Evolutionary conservation across 768 basidiomycete species (phyloP).

Genomic region (Mycena venus): DNA sequence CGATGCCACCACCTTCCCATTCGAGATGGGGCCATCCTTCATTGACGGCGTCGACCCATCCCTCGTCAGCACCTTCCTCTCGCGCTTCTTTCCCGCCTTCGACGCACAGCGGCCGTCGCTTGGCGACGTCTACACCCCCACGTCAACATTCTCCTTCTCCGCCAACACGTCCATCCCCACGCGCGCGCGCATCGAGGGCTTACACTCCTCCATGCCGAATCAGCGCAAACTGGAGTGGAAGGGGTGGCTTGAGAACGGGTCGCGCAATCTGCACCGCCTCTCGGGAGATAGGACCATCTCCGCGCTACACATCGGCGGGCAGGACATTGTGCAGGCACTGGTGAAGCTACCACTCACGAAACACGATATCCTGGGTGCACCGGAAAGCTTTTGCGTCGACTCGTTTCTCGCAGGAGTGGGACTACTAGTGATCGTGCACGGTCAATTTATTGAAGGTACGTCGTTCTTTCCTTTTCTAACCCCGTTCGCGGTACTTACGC

Average conservation of each 20-base stretch:
- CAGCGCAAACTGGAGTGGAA: conserved; percentile 88
- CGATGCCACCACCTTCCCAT: conserved; percentile 82
- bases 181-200: conserved; percentile 81
- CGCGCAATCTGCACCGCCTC: conserved; percentile 84
- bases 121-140: conserved; percentile 80
- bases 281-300: conserved; percentile 71
- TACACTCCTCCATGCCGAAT: conserved; percentile 80
- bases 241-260: conserved; percentile 77
- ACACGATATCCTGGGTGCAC: conserved; percentile 85
- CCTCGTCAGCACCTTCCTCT: conserved; percentile 83
- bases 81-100: conserved; percentile 88
- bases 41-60: conserved; percentile 79
- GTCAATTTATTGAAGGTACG: conserved; percentile 91
- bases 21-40: conserved; percentile 79
- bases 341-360: conserved; percentile 78
- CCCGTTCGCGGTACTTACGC: neutral
- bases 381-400: conserved; percentile 90
- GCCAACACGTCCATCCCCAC: conserved; percentile 86
- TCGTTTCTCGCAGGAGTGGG: conserved; percentile 67
- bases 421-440: conserved; percentile 61
- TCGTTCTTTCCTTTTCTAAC: conserved; percentile 47
- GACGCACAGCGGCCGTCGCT: conserved; percentile 82
- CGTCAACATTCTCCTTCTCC: conserved; percentile 93
- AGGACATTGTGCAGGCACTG: conserved; percentile 73
- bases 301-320: conserved; percentile 80